Base-by-base conservation (phyloP, 257 asterid genomes). In the Gentiana straminea region DNA sequence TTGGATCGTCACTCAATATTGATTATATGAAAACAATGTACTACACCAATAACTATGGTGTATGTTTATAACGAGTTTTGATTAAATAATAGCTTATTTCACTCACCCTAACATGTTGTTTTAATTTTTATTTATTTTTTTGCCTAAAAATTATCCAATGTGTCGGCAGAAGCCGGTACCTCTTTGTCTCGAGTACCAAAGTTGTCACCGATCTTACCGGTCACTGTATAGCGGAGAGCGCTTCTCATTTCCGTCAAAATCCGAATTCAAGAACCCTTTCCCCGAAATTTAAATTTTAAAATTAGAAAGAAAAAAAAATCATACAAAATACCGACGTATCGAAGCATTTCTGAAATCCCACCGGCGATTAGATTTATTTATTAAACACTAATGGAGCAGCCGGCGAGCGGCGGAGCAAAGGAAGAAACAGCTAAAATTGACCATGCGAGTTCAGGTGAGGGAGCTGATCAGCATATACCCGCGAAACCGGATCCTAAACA, bases 381-480 rank as follows among this genome's bases (percentile, higher is more conserved):
- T 48, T 9, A 15, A 34, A 32, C 38, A 32, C 5, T 43, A 59
- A 80, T 77, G 89, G 84, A 77, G 69, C 84, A 58, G 74, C 81
- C 73, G 43, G 51, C 33, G 65, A 37, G 1, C 55, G 49, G 32
- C 45, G 55, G 51, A 51, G 74, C 49, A 4, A 81, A 73, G 48
- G 74, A 60, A 71, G 70, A 73, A 65, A 70, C 51, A 13, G 53
- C 35, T 36, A 69, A 75, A 59, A 76, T 49, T 33, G 73, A 59
- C 58, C 79, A 64, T 61, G 69, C 71, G 75, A 68, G 7, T 13
- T 54, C 51, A 8, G 69, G 62, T 49, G 64, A 73, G 76, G 77
- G 55, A 8, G 50, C 82, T 9, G 73, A 76, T 64, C 73, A 75
- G 63, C 69, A 57, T 56, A 41, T 10, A 7, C 46, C 46, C 9